Base-by-base conservation (phyloP, 2,329 filamentous ascomycete genomes). In the Celoporthe dispersa region DNA sequence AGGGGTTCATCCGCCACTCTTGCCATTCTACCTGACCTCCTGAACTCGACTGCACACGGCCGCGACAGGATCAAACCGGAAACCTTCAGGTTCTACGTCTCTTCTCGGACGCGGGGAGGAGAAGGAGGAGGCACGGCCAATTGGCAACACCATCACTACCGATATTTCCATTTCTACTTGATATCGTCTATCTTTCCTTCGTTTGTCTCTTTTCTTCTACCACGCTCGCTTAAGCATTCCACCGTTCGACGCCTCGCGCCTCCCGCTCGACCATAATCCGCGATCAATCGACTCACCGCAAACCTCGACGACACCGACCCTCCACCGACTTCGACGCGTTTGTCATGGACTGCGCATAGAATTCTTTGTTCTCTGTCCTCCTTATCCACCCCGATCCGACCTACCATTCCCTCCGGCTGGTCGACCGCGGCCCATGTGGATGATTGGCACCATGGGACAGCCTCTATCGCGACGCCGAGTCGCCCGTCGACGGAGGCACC, bases 401-500 rank as follows among this genome's bases (percentile, higher is more conserved):
- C 35, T 39, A 33, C 33, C 28, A 37, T 31, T 33, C 33, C 44
- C 41, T 39, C 61, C 12, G 31, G 61, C 51, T 39, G 39, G 66
- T 64, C 39, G 12, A 37, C 51, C n/a, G 60, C 67, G 31, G 48
- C 41, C 48, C 53, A 64, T 55, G 59, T 63, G 67, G 70, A 69
- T 72, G 70, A 67, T 64, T 70, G 67, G 61, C 74, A 80, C 77
- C 76, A 88, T 88, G 86, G 83, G 83, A 81, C 80, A 84, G 78
- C 78, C 81, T 75, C 80, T 80, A 72, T 77, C 79, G 76, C 79
- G 79, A 79, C 81, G 82, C 79, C 78, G 77, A 74, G 80, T 80
- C 76, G 78, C 80, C 78, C 81, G 80, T 72, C 77, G 75, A 66
- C 67, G 44, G 19, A 63, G 53, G 22, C 35, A 59, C 33, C 37